Percentiles rank a stretch among this genome's conserved stretches.
These are phyloP conservation scores for Lasiodiplodia citricola DNA, from an alignment of 2,329 filamentous ascomycete genomes.

Conservation along the genomic window DNA sequence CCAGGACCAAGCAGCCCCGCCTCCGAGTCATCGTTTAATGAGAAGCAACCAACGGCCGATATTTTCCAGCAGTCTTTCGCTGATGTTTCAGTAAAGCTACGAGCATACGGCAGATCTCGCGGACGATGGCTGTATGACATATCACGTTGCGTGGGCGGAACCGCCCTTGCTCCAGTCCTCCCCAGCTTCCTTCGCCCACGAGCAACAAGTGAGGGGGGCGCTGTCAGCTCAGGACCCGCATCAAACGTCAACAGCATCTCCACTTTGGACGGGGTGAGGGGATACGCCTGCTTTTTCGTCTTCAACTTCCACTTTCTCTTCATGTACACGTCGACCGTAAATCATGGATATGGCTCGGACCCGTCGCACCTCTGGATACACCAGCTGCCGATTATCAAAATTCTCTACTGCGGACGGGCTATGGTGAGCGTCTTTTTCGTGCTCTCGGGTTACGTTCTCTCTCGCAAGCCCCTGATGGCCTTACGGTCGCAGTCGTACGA, in stretches of 20 bases:
- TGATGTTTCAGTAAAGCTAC: constrained; percentile 3
- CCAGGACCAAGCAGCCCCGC: constrained; percentile 1
- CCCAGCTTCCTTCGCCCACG: constrained; percentile 23
- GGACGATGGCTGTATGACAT: constrained; percentile 19
- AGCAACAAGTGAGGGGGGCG: not conserved
- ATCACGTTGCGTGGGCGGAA: constrained; percentile 2
- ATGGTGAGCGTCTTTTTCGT: constrained; percentile 61
- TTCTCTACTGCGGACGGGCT: constrained; percentile 64
- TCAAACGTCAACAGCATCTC: constrained; percentile 4
- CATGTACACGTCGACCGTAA: constrained; percentile 61
- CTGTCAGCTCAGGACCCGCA: not conserved
- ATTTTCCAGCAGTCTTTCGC: not conserved
- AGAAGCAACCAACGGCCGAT: constrained; percentile 5
- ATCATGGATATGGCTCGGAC: constrained; percentile 53
- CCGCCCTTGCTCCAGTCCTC: constrained; percentile 4
- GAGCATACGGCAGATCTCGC: constrained; percentile 13
- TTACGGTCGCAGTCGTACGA: constrained; percentile 50
- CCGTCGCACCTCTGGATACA: constrained; percentile 53
- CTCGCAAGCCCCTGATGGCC: constrained; percentile 50
- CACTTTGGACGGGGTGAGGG: constrained; percentile 66
- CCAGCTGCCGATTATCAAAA: constrained; percentile 62
- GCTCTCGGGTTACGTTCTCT: constrained; percentile 60
- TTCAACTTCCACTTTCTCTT: constrained; percentile 64
- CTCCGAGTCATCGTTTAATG: constrained; percentile 6
- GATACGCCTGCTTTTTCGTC: constrained; percentile 70